Evolutionary conservation across 2,329 filamentous ascomycete species (phyloP), one percentile per base, ranked within the genome.

Genomic region (Xylaria digitata): DNA sequence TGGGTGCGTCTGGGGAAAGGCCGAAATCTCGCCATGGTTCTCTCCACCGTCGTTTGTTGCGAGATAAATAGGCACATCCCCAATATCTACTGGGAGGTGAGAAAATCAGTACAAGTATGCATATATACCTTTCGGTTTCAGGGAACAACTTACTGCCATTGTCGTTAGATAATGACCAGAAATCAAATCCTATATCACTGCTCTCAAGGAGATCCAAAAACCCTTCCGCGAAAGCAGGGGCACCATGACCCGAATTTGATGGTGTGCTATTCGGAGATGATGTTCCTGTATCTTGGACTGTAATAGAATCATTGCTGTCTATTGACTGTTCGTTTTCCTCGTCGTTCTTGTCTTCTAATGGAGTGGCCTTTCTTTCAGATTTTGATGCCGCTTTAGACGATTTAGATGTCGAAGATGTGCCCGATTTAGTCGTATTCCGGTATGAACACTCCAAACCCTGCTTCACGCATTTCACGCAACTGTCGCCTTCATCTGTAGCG

Each of bases 371-470:
- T 1, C 2, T 23, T 52, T 34, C 34, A 1, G 21, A 30, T 45
- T 58, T 52, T 8, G 45, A 26, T 21, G 45, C 23, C n/a, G 6
- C 26, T 46, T 57, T 52, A 4, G 52, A 45, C 34, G 45, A 45
- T 45, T 49, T 56, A 0, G 50, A 50, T 32, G 50, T 21, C 19
- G 32, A 50, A 23, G 13, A 17, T 19, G 19, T n/a, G 37, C 30
- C 32, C 17, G 23, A n/a, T n/a, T 54, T 61, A 5, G 58, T 9
- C 15, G 30, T 23, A 11, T 4, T 49, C 23, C 32, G 6, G 45
- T 63, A 52, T 21, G 43, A 57, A 30, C 52, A 63, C 32, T 63
- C 53, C 19, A 63, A n/a, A 42, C 61, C 46, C 32, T 57, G 54
- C 45, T 57, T 52, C 6, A 43, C 2, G 32, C 37, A 46, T 49